Conservation (phyloP, 108 stramenopile genomes). For the Fistulifera solaris region DNA sequence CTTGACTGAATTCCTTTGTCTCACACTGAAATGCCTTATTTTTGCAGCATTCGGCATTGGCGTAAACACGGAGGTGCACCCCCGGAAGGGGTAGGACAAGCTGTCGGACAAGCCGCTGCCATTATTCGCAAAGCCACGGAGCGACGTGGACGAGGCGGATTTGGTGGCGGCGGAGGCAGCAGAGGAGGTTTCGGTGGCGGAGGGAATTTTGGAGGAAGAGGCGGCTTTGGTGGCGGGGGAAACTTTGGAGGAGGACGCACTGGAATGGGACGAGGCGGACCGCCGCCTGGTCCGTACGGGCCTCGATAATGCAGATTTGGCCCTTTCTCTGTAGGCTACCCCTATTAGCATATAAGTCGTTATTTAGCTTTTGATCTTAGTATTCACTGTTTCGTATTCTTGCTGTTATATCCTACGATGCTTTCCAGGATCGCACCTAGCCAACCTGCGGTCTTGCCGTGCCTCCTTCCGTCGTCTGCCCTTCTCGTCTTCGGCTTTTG, state of each 20-base stretch:
- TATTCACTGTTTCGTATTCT: no score
- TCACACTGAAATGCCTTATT: neutral
- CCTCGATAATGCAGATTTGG: no score
- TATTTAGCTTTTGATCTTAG: no score
- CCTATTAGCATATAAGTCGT: no score
- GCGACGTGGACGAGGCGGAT: slow-evolving; percentile 50
- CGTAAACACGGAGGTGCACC: slow-evolving; percentile 85
- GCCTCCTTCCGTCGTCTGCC: no score
- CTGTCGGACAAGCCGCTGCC: slow-evolving; percentile 84
- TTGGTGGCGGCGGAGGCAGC: slow-evolving; percentile 47
- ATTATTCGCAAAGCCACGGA: slow-evolving; percentile 81
- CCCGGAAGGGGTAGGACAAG: slow-evolving; percentile 81
- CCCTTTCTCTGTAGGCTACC: no score
- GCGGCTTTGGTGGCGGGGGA: slow-evolving; percentile 14
- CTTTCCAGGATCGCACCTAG: no score
- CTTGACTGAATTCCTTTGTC: no score
- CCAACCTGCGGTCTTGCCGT: no score
- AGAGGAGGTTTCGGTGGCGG: slow-evolving; percentile 47
- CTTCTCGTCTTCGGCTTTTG: no score
- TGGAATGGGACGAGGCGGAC: slow-evolving; percentile 7
- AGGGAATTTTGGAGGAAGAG: slow-evolving; percentile 27
- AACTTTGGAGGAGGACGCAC: slow-evolving; percentile 15
- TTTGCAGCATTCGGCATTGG: slow-evolving; percentile 78
- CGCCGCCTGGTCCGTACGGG: neutral
- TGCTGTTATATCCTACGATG: no score